These are phyloP conservation scores for Solanum aculeatissimum DNA, from an alignment of 305 asterid species.

Conservation along the genomic window DNA sequence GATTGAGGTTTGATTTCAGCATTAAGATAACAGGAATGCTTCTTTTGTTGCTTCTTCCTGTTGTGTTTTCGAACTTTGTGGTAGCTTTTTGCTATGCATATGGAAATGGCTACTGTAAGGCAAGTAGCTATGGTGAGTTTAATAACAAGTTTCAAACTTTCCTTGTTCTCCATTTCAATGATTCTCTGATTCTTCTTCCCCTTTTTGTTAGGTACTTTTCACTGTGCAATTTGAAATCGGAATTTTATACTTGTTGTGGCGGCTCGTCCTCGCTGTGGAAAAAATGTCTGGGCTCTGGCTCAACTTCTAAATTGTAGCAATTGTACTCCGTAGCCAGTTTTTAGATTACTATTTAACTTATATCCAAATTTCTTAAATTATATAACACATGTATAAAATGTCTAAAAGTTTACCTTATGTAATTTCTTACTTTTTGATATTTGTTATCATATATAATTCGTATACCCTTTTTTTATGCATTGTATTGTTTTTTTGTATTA, in stretches of 20 bases:
- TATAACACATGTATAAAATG: no score
- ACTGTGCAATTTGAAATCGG: background rate
- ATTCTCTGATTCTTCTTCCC: background rate
- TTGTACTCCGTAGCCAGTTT: no score
- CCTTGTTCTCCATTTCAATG: conserved; percentile 10
- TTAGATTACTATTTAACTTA: no score
- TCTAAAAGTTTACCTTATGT: no score
- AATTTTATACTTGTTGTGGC: background rate
- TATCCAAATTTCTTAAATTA: no score
- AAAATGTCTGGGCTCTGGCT: background rate
- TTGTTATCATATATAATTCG: no score
- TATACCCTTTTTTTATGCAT: no score
- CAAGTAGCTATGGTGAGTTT: conserved; percentile 32
- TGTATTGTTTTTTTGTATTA: no score
- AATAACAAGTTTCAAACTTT: conserved; percentile 28
- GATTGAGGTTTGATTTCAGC: conserved; percentile 53
- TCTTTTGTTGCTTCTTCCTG: conserved; percentile 4
- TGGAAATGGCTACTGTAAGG: conserved; percentile 47
- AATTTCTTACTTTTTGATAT: no score
- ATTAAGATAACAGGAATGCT: conserved; percentile 37
- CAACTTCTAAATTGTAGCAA: no score
- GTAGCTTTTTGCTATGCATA: conserved; percentile 21
- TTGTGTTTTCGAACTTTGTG: conserved; percentile 13
- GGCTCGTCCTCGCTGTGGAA: background rate
- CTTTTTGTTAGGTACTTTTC: background rate